Conservation (phyloP, 139 green algal species). For the Pleodorina starrii region DNA sequence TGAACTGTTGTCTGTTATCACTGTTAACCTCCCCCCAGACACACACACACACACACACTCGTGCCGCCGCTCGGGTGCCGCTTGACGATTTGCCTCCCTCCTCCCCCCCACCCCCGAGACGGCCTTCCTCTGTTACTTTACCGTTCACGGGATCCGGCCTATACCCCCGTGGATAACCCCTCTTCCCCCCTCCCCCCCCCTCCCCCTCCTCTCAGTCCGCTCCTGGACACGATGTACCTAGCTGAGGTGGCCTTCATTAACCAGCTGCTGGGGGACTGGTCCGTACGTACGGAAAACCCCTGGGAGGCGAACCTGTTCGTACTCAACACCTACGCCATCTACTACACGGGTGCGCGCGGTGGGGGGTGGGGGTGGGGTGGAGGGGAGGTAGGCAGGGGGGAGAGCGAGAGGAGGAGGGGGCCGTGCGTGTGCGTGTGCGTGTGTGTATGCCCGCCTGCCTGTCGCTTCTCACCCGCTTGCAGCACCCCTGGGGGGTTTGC, state of each 20-base stretch:
- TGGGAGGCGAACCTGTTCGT: conserved; percentile 64
- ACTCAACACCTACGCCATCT: conserved; percentile 44
- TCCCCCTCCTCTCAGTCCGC: not conserved
- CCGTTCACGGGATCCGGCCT: no score
- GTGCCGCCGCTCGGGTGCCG: no score
- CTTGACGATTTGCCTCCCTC: no score
- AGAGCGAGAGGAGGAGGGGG: not conserved
- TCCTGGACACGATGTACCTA: conserved; percentile 49
- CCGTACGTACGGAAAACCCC: conserved; percentile 55
- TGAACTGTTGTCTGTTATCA: not conserved
- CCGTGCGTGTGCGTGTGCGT: not conserved
- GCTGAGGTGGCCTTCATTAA: conserved; percentile 42
- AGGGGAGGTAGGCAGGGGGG: not conserved
- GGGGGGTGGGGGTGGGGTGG: not conserved
- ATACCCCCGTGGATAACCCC: no score
- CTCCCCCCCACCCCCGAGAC: no score
- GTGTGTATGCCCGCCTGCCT: not conserved
- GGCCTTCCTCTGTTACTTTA: no score
- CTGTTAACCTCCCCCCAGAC: no score
- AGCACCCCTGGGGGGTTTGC: no score
- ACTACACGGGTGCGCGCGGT: conserved; percentile 22
- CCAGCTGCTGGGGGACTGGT: conserved; percentile 21
- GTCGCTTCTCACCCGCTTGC: no score
- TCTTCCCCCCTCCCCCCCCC: no score
- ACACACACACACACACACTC: no score